A percentile compares a stretch with the other conserved stretches of the same genome.
phyloP scores from a whole-genome alignment of 192 early-diverging fungal genomes.

The Coemansia sp. region DNA sequence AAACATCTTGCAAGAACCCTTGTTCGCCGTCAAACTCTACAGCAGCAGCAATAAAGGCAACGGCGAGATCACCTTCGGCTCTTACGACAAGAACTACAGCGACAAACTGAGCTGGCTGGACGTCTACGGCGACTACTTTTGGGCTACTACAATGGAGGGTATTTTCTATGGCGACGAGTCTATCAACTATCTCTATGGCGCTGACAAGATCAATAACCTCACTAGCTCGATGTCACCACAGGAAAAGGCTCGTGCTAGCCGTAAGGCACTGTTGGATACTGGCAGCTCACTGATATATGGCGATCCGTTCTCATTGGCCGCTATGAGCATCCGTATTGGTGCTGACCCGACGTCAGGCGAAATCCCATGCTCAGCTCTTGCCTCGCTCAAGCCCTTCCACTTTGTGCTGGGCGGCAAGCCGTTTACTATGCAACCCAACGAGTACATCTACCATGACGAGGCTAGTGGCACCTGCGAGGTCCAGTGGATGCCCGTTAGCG shows the following conservation, averaged over 20 bases:
- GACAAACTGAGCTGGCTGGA: conserved; percentile 58
- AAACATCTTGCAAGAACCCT: conserved; percentile 35
- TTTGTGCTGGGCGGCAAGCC: conserved; percentile 52
- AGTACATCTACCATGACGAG: conserved; percentile 55
- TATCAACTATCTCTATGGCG: conserved; percentile 48
- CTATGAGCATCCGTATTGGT: conserved; percentile 51
- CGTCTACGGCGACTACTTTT: conserved; percentile 61
- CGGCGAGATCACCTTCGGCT: conserved; percentile 59
- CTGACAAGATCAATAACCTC: conserved; percentile 39
- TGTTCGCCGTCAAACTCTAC: conserved; percentile 51
- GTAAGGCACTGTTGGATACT: conserved; percentile 53
- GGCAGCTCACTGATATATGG: conserved; percentile 55
- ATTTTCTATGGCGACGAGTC: conserved; percentile 55
- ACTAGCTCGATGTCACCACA: conserved; percentile 15
- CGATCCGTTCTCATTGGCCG: conserved; percentile 43
- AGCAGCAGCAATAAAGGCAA: conserved; percentile 33
- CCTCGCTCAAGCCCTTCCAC: conserved; percentile 49
- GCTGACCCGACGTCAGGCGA: conserved; percentile 44
- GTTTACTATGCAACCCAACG: conserved; percentile 45
- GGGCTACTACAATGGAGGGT: conserved; percentile 58
- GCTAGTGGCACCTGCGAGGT: conserved; percentile 44
- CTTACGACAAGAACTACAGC: conserved; percentile 51
- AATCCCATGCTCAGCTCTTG: conserved; percentile 32
- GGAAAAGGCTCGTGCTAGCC: conserved; percentile 45
- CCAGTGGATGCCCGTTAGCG: conserved; percentile 59